Percentiles rank a stretch among this genome's conserved stretches.
Evolutionary conservation across 768 basidiomycete species (phyloP).

Genomic region (Suillus subalutaceus): DNA sequence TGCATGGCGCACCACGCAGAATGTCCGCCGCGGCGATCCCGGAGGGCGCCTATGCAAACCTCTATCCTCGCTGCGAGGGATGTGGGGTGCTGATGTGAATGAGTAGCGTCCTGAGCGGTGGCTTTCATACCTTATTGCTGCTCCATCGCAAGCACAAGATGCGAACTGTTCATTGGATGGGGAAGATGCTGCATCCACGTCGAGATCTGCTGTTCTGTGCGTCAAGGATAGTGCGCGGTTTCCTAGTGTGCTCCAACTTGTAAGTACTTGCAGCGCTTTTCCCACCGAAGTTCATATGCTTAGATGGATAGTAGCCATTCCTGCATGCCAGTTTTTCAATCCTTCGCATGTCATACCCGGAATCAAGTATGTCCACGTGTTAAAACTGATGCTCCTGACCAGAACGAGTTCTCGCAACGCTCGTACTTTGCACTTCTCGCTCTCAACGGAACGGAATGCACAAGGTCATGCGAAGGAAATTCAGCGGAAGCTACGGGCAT

Average conservation of each 20-base stretch:
- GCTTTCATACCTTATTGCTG: conserved; percentile 38
- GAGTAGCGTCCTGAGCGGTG: conserved; percentile 58
- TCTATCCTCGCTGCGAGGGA: no score
- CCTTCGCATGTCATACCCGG: background rate
- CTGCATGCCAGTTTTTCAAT: background rate
- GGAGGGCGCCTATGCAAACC: no score
- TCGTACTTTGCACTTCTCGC: conserved; percentile 23
- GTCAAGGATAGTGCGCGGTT: conserved; percentile 23
- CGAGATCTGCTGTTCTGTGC: background rate
- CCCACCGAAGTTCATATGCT: background rate
- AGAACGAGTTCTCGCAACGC: background rate
- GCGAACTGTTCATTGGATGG: conserved; percentile 15
- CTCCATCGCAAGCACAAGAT: conserved; percentile 24
- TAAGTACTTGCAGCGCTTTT: background rate
- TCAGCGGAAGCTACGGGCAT: conserved; percentile 25
- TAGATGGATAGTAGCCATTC: background rate
- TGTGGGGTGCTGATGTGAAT: conserved; percentile 33
- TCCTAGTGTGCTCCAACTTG: background rate
- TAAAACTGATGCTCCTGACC: background rate
- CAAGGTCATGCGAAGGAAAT: conserved; percentile 24
- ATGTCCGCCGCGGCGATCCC: no score
- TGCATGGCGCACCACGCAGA: conserved; percentile 24
- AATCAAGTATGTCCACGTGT: background rate
- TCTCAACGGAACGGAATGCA: conserved; percentile 12
- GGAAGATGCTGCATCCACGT: conserved; percentile 17